Evolutionary conservation across 192 early-diverging fungal genomes (phyloP).

Genomic region (Chytriomyces hyalinus): DNA sequence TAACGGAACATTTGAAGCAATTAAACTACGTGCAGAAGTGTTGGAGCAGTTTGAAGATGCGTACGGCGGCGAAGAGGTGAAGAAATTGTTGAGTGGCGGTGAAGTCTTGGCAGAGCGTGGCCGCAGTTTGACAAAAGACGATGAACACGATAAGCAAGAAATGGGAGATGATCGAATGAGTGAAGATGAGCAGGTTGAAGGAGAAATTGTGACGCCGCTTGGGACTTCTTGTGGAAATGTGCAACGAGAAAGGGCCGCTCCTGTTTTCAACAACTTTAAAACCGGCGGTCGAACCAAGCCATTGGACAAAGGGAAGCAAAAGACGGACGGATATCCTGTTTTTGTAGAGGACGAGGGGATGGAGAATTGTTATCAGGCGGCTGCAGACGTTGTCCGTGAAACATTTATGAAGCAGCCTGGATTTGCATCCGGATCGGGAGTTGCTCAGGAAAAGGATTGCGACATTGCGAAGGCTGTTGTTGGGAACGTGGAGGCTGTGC

Average conservation of each 20-base stretch:
- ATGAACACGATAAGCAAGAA: neutral
- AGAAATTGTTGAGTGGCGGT: neutral
- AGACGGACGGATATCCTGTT: neutral
- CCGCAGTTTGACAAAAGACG: neutral
- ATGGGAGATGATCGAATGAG: neutral
- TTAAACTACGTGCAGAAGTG: slow-evolving; percentile 15
- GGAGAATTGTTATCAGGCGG: neutral
- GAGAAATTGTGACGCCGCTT: slow-evolving; percentile 20
- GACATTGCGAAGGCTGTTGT: neutral
- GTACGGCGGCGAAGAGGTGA: neutral
- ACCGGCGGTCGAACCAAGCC: neutral
- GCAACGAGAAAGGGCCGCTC: neutral
- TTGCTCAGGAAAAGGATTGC: neutral
- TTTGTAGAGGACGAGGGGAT: neutral
- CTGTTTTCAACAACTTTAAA: neutral
- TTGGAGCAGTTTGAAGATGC: slow-evolving; percentile 16
- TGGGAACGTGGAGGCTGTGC: no score
- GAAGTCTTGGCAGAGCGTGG: neutral
- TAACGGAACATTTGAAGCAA: slow-evolving; percentile 28
- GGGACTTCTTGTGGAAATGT: slow-evolving; percentile 13
- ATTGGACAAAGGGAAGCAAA: neutral
- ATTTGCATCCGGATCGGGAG: slow-evolving; percentile 1
- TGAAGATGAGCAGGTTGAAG: neutral
- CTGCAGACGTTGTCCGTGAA: neutral
- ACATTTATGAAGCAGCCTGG: slow-evolving; percentile 5